phyloP scores from a whole-genome alignment of 228 moss, liverwort and hornwort genomes.

The Sphagnum fallax region DNA sequence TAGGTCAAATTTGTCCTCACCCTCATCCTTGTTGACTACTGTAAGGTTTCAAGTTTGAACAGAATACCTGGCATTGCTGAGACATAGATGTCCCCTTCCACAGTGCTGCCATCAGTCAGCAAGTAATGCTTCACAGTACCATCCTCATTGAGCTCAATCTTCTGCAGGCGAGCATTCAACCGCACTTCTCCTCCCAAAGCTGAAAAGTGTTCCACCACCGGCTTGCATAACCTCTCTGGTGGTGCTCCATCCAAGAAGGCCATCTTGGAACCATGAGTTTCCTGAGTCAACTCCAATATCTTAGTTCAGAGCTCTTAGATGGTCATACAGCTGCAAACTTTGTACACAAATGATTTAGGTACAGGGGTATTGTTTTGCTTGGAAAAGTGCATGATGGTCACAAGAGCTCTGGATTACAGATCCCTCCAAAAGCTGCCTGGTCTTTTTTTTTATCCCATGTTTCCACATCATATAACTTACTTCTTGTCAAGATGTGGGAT shows the following conservation, averaged over 20 bases:
- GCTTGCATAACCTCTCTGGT: slow-evolving; percentile 89
- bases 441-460: no score
- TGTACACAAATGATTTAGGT: background rate
- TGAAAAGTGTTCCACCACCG: slow-evolving; percentile 79
- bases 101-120: slow-evolving; percentile 64
- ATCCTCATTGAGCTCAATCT: slow-evolving; percentile 83
- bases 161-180: slow-evolving; percentile 69
- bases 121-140: slow-evolving; percentile 78
- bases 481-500: no score
- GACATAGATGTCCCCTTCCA: slow-evolving; percentile 93
- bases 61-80: slow-evolving; percentile 87
- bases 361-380: background rate
- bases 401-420: no score
- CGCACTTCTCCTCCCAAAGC: slow-evolving; percentile 77
- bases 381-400: background rate
- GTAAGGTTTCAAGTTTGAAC: background rate
- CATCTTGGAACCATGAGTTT: slow-evolving; percentile 99
- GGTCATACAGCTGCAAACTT: background rate
- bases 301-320: no score
- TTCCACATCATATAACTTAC: background rate
- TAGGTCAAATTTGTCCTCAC: no score
- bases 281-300: slow-evolving; percentile 19
- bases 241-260: slow-evolving; percentile 97
- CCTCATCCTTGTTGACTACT: no score
- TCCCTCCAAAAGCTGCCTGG: no score